Base-by-base conservation (phyloP, 768 basidiomycete genomes). In the Serendipita sp. region DNA sequence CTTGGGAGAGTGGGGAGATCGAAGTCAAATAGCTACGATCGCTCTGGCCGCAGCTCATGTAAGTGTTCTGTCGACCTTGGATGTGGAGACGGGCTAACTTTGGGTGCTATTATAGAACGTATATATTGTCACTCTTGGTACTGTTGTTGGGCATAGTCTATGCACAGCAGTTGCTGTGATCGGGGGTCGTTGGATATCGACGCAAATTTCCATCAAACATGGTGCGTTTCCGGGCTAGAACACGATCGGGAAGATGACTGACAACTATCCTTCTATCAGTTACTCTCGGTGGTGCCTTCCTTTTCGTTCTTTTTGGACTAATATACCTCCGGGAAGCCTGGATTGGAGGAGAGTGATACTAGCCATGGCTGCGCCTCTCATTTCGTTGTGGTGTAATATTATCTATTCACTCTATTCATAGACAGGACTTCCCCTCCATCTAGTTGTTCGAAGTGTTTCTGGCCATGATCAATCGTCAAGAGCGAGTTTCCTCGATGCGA, bases 1-100 rank as follows among this genome's bases (percentile, higher is more conserved):
- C 74, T 77, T 99, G n/a, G 96, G 94, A 9, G 96, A 99, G 74
- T 98, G 96, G 96, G 95, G 96, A 0, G 96, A 98, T 74, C 76
- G 95, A 61, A 95, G 91, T 70, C 95, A 99, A 75, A 91, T 98
- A 68, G 88, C 96, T 1, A 98, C 96, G 1, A 95, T 98, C 65
- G 94, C 91, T 3, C 77, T 98, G 61, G 95, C 89, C 1, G 94
- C 94, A 24, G 90, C 94, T 22, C 92, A 99, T 75, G 95, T 97
- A 70, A 60, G 82, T 77, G 20, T 42, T 24, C 14, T 16, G 31
- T 20, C 31, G 41, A 24, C 41, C 64, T 65, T 38, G 17, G 38
- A 60, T 65, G 24, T 22, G 48, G 61, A 62, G 28, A 63, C 63
- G 56, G 43, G n/a, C 34, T 44, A 33, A 9, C 30, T 42, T 38